Evolutionary conservation across 2,329 filamentous ascomycete genomes (phyloP), one percentile per base, ranked within the genome.

Genomic region (Annulohypoxylon truncatum): DNA sequence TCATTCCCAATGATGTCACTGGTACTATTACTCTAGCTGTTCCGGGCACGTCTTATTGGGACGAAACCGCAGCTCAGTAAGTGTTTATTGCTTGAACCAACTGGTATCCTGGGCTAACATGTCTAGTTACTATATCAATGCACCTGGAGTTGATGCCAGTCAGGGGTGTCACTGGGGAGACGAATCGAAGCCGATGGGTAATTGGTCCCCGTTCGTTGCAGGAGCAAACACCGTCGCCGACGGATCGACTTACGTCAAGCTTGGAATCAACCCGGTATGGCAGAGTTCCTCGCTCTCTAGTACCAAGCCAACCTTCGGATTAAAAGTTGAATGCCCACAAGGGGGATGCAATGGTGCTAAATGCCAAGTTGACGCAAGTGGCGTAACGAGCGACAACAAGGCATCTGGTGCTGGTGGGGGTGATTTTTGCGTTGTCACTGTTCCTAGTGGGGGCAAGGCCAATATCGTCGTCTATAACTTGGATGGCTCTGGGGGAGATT

Each of bases 241-340:
- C 54, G 92, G 92, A 53, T 79, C 86, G 66, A 93, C 91, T 1
- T 94, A 86, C 75, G 84, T 93, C 72, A 94, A 93, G 81, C 82
- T 94, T 55, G 91, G 89, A 58, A 91, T 89, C 85, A 94, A 94
- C 78, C 92, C 92, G 22, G 90, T 92, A 67, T 94, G 88, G 78
- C 83, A 89, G 71, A 73, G 83, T 72, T 79, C 86, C 68, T 53
- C 82, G 15, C 79, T 92, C 74, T 82, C 83, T 48, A 80, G 83
- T 69, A 84, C 81, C 18, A 84, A 85, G 68, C 91, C 92, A 5
- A 83, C 81, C 4, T 94, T 87, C 70, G 91, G 91, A 68, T 77
- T 94, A 57, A 87, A 87, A 77, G 88, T 95, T 70, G 87, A 89
- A 74, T 95, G 92, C 76, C 84, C 85, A 5, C 84, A 85, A 29